A percentile compares a stretch with the other conserved stretches of the same genome.
Conservation (phyloP, 2,329 filamentous ascomycete species). For the Colletotrichum viniferum region DNA sequence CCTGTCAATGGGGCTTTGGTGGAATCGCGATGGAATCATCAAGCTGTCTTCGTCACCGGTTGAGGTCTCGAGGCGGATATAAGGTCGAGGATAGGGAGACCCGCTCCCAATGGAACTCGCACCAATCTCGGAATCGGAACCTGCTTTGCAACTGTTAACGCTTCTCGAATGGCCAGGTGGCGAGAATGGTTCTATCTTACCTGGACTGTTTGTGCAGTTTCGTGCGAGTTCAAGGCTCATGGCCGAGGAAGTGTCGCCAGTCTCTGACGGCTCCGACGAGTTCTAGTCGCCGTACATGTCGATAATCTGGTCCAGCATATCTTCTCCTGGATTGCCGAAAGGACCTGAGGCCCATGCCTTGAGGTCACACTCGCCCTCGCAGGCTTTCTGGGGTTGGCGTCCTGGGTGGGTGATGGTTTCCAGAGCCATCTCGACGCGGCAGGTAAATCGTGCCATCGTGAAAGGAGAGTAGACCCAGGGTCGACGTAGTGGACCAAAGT, state of each 20-base stretch:
- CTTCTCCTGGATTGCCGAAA: neutral
- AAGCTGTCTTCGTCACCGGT: neutral
- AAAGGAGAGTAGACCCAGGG: neutral
- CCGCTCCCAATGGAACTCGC: neutral
- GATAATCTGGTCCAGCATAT: neutral
- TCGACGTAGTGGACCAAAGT: neutral
- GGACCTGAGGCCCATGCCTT: neutral
- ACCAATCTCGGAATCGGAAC: neutral
- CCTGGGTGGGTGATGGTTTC: too few species aligned
- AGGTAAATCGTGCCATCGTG: neutral
- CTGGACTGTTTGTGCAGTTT: neutral
- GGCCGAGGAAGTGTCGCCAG: neutral
- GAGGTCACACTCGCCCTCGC: neutral
- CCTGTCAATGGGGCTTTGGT: neutral
- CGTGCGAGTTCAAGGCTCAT: neutral
- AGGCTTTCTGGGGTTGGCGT: neutral
- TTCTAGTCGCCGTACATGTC: neutral
- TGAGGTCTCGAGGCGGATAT: neutral
- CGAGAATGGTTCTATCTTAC: neutral
- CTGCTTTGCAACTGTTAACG: neutral
- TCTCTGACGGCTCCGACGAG: neutral
- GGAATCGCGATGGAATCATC: neutral
- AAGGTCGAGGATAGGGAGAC: neutral
- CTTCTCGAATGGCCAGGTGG: accelerated
- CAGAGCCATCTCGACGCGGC: neutral